Percentiles rank a stretch among this genome's conserved stretches.
phyloP scores from a whole-genome alignment of 2,329 filamentous ascomycete species.

The Curvularia sp. region DNA sequence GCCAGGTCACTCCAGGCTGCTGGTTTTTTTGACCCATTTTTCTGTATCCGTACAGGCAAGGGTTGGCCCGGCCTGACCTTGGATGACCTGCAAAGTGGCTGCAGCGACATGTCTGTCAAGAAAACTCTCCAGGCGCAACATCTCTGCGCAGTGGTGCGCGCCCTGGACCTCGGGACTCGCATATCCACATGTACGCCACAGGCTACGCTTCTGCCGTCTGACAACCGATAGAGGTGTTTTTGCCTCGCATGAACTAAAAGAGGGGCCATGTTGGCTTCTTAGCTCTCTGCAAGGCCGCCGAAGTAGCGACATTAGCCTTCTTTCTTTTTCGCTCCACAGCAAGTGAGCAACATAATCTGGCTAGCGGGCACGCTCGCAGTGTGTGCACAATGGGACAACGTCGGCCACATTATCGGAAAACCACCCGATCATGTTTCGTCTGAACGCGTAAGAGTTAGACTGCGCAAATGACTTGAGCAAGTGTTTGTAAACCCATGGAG shows the following conservation, averaged over 20 bases:
- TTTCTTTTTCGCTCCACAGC: conserved; percentile 20
- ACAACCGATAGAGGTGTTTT: conserved; percentile 13
- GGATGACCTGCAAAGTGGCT: conserved; percentile 19
- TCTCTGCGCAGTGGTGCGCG: conserved; percentile 20
- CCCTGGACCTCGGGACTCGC: conserved; percentile 20
- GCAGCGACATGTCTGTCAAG: conserved; percentile 17
- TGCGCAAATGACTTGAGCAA: conserved; percentile 4
- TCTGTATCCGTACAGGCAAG: conserved; percentile 10
- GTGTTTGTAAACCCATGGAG: conserved; percentile 24
- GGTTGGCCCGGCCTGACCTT: conserved; percentile 13
- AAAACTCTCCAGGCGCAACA: conserved; percentile 16
- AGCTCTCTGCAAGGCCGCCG: conserved; percentile 33
- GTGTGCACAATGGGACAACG: conserved; percentile 11
- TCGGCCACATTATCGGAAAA: conserved; percentile 2
- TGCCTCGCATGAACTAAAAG: conserved; percentile 22
- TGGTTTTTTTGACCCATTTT: conserved; percentile 3
- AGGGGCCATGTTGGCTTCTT: conserved; percentile 34
- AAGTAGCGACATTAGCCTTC: conserved; percentile 34
- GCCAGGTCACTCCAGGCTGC: background rate
- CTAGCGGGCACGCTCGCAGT: conserved; percentile 10
- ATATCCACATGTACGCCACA: conserved; percentile 18
- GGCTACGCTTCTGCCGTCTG: conserved; percentile 22
- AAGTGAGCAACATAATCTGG: conserved; percentile 8
- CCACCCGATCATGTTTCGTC: conserved; percentile 14
- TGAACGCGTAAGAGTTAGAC: conserved; percentile 6